Conservation (phyloP, 2,329 filamentous ascomycete species). For the Xylariaceae sp. region DNA sequence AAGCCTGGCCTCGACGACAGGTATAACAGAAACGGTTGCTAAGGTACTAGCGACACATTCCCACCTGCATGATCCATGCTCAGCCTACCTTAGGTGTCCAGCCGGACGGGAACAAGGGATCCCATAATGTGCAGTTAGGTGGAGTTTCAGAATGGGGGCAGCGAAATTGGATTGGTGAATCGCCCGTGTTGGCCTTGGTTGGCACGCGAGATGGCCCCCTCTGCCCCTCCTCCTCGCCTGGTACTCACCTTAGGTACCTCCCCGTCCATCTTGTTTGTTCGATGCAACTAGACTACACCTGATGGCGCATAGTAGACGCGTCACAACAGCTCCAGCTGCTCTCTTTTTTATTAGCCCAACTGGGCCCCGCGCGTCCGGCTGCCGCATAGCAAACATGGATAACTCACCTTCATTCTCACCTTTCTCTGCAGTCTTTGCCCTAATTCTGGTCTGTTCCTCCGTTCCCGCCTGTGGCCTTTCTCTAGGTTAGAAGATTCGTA, state of each 20-base stretch:
- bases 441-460: neutral
- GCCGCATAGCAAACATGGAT: slow-evolving; percentile 12
- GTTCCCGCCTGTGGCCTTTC: too few relatives aligned
- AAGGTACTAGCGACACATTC: too few relatives aligned
- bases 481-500: slow-evolving; percentile 1
- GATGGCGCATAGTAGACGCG: slow-evolving; percentile 6
- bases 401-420: slow-evolving; percentile 1
- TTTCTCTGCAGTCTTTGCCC: slow-evolving; percentile 1
- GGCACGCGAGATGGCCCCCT: neutral
- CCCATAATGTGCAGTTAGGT: slow-evolving; percentile 12
- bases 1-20: too few relatives aligned
- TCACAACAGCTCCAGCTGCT: slow-evolving; percentile 6
- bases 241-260: too few relatives aligned
- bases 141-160: slow-evolving; percentile 7
- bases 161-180: slow-evolving; percentile 4
- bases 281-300: slow-evolving; percentile 10
- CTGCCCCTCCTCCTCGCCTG: neutral
- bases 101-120: slow-evolving; percentile 18
- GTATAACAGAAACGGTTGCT: too few relatives aligned
- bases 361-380: slow-evolving; percentile 11
- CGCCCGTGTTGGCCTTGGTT: too few relatives aligned
- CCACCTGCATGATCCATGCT: slow-evolving; percentile 15
- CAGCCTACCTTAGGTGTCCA: slow-evolving; percentile 9
- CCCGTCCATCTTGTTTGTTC: too few relatives aligned
- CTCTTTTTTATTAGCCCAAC: slow-evolving; percentile 18